A percentile compares a stretch with the other conserved stretches of the same genome.
These are phyloP conservation scores for Haematococcus sp. DNA, from an alignment of 139 green algal genomes.

Conservation along the genomic window DNA sequence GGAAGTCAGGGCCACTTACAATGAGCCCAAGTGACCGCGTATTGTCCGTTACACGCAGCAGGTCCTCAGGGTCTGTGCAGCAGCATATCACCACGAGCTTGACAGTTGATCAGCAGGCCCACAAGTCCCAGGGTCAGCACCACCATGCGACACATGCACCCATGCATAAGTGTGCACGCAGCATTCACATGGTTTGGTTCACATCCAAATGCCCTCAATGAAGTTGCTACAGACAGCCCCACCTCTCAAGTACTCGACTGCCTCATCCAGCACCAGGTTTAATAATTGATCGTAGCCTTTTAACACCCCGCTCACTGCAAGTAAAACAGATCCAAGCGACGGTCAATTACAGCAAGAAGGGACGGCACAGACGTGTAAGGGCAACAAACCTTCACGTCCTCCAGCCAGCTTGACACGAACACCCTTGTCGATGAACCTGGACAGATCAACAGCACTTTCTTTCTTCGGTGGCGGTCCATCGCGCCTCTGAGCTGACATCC, in stretches of 20 bases:
- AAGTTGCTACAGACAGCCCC: neutral
- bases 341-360: neutral
- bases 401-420: slow-evolving; percentile 93
- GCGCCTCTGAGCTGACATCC: too few relatives aligned
- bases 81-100: neutral
- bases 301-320: slow-evolving; percentile 70
- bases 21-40: neutral
- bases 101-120: too few relatives aligned
- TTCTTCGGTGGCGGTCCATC: slow-evolving; percentile 43
- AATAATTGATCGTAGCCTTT: slow-evolving; percentile 98
- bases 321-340: neutral
- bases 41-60: neutral
- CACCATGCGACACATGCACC: neutral
- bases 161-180: too few relatives aligned
- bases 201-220: neutral
- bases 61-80: neutral
- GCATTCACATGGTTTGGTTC: too few relatives aligned
- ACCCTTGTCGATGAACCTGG: slow-evolving; percentile 94
- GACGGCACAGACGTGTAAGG: neutral
- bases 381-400: slow-evolving; percentile 80
- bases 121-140: too few relatives aligned
- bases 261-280: slow-evolving; percentile 97
- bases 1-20: neutral
- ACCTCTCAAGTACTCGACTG: slow-evolving; percentile 89
- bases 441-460: slow-evolving; percentile 91